Percentiles rank a stretch among this genome's conserved stretches.
Conservation (phyloP, 139 green algal species). For the Eudorina sp. region DNA sequence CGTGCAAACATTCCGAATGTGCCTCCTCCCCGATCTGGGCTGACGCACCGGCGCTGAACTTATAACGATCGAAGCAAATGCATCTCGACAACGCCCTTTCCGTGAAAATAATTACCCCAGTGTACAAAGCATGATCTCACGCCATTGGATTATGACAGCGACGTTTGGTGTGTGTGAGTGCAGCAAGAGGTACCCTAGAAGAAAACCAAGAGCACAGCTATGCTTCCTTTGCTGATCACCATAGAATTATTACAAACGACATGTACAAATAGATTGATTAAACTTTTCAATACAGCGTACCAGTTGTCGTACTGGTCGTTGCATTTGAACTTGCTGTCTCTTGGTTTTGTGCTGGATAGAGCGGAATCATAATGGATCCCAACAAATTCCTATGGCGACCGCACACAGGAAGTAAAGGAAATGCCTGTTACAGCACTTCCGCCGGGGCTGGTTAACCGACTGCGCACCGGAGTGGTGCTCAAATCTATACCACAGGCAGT, state of each 20-base stretch:
- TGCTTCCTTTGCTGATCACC: neutral
- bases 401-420: no score
- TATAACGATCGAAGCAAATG: neutral
- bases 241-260: neutral
- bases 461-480: conserved; percentile 46
- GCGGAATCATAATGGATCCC: no score
- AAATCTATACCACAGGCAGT: conserved; percentile 53
- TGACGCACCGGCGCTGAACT: neutral
- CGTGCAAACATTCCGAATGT: neutral
- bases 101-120: neutral
- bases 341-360: neutral
- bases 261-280: neutral
- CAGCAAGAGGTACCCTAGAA: neutral
- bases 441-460: neutral
- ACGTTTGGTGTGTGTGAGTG: neutral
- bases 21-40: neutral
- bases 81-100: no score
- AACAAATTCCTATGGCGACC: neutral
- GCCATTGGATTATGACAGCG: neutral
- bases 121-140: neutral
- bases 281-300: neutral
- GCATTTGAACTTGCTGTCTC: neutral
- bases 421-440: neutral
- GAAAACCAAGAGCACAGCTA: neutral
- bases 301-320: neutral